These are phyloP conservation scores for Tolypocladium capitatum DNA, from an alignment of 2,329 filamentous ascomycete genomes.

Conservation along the genomic window DNA sequence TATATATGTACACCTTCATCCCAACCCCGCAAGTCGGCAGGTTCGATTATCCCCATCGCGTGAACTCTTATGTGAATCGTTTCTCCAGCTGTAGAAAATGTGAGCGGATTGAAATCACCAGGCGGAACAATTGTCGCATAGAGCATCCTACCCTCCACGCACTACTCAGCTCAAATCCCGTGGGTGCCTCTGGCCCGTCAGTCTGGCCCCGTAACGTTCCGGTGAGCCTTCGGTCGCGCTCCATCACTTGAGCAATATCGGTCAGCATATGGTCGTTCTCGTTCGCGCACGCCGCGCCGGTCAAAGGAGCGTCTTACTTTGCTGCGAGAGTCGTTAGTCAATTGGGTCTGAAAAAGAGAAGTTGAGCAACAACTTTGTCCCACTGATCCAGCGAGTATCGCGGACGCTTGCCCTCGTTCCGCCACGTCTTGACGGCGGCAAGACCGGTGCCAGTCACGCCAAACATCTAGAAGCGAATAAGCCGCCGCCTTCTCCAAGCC, in stretches of 20 bases:
- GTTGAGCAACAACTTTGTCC: constrained; percentile 37
- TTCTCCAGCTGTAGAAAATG: constrained; percentile 33
- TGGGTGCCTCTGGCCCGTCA: constrained; percentile 39
- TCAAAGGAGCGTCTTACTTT: constrained; percentile 31
- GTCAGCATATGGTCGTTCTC: constrained; percentile 1
- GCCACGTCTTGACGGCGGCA: constrained; percentile 40
- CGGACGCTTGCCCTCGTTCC: constrained; percentile 47
- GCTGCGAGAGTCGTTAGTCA: constrained; percentile 26
- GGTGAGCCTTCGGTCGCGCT: constrained; percentile 48
- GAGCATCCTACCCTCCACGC: constrained; percentile 44
- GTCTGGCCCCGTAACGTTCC: constrained; percentile 45
- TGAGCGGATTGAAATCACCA: background rate
- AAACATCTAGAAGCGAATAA: constrained; percentile 42
- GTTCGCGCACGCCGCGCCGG: background rate
- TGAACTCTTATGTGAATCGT: constrained; percentile 27
- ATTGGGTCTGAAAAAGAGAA: background rate
- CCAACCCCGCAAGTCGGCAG: background rate
- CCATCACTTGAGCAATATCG: constrained; percentile 40
- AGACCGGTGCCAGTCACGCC: constrained; percentile 45
- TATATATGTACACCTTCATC: constrained; percentile 8
- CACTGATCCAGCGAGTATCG: constrained; percentile 49
- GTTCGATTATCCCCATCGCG: constrained; percentile 1
- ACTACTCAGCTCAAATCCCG: constrained; percentile 50
- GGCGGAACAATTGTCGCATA: background rate
- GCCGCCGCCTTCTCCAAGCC: constrained; percentile 3